Evolutionary conservation across 1,284 basidiomycete genomes (phyloP).

Genomic region (Ceratobasidium papillatum): DNA sequence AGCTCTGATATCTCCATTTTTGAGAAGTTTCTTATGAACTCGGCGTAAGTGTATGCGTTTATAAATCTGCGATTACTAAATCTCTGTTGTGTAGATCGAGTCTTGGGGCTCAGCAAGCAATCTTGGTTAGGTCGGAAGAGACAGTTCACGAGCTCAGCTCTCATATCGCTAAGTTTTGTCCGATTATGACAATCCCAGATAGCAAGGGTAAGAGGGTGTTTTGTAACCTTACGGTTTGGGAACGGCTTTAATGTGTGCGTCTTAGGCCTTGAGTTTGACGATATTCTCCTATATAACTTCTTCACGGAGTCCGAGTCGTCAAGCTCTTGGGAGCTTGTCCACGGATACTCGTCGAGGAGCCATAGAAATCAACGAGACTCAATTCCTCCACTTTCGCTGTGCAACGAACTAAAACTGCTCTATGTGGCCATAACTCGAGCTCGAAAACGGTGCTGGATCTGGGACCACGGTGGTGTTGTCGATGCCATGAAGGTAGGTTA

Average conservation of each 20-base stretch:
- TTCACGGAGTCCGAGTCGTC: conserved; percentile 67
- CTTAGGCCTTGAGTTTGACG: conserved; percentile 72
- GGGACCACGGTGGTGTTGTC: conserved; percentile 4
- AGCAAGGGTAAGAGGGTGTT: conserved; percentile 9
- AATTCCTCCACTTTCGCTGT: conserved; percentile 6
- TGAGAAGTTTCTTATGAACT: not conserved
- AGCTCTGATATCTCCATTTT: not conserved
- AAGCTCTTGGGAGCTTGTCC: conserved; percentile 64
- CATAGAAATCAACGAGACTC: not conserved
- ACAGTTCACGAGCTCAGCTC: conserved; percentile 60
- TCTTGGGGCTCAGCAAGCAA: conserved; percentile 49
- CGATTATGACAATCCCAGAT: conserved; percentile 57
- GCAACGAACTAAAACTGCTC: conserved; percentile 64
- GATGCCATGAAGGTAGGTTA: conserved; percentile 27
- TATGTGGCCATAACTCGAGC: conserved; percentile 43
- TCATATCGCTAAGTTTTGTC: conserved; percentile 67
- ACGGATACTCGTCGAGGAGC: conserved; percentile 51
- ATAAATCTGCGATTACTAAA: not conserved
- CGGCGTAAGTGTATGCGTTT: not conserved
- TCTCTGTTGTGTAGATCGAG: not conserved
- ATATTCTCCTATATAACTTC: conserved; percentile 75
- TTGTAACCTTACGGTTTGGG: not conserved
- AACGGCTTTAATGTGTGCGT: no score
- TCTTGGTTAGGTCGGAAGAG: conserved; percentile 71
- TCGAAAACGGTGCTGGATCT: conserved; percentile 40